Conservation (phyloP, 208 protist species). For the Leishmania turanica region DNA sequence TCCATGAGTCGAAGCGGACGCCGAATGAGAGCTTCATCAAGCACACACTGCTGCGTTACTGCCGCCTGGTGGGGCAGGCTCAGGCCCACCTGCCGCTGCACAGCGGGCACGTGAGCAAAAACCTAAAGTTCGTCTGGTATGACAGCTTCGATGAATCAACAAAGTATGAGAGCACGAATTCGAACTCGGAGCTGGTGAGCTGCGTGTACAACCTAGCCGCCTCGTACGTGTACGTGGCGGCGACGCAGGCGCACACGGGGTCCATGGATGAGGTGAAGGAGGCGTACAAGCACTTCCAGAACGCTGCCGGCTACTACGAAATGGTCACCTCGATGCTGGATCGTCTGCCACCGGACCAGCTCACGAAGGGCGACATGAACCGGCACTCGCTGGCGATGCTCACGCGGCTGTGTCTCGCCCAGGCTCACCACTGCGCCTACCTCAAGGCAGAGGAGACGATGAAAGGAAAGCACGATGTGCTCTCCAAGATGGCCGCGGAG, state of each 20-base stretch:
- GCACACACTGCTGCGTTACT: conserved; percentile 71
- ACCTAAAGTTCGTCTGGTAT: conserved; percentile 62
- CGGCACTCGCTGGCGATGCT: conserved; percentile 60
- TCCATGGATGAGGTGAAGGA: conserved; percentile 61
- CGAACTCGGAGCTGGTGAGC: conserved; percentile 78
- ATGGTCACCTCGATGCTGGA: conserved; percentile 59
- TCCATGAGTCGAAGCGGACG: conserved; percentile 42
- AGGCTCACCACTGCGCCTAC: conserved; percentile 86
- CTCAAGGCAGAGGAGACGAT: conserved; percentile 75
- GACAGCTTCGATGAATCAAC: conserved; percentile 71
- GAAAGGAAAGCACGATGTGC: conserved; percentile 68
- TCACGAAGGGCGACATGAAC: conserved; percentile 66
- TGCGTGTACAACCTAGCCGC: conserved; percentile 88
- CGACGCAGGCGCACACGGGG: conserved; percentile 41
- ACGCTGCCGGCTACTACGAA: conserved; percentile 82
- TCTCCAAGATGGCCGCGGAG: conserved; percentile 77
- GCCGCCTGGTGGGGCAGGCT: conserved; percentile 66
- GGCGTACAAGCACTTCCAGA: conserved; percentile 75
- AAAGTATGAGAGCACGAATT: conserved; percentile 69
- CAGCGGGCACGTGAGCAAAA: conserved; percentile 52
- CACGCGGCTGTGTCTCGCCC: conserved; percentile 49
- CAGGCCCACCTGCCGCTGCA: conserved; percentile 80
- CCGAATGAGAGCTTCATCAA: conserved; percentile 72
- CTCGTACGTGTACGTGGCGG: conserved; percentile 60
- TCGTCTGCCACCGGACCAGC: conserved; percentile 65